Evolutionary conservation across 805 yeast genomes (phyloP), one percentile per base, ranked within the genome.

Genomic region (Candida ficus): DNA sequence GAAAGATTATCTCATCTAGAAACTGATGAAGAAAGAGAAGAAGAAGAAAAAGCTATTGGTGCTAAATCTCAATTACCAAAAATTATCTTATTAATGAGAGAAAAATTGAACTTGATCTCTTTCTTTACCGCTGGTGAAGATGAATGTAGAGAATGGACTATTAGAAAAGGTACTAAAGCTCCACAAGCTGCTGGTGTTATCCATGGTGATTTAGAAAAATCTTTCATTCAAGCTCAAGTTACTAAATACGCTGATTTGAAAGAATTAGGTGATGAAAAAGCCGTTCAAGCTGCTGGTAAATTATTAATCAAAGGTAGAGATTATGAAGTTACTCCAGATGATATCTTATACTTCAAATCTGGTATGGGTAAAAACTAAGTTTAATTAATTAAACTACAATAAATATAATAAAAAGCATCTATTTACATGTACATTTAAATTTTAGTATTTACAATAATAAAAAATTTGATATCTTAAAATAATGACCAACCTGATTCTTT

Each of bases 101-200:
- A 76, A 50, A 81, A 87, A 46, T 73, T 90, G 45, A 83, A 84
- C 51, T 79, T 93, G 63, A 89, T 90, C 51, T 88, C 96, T 39
- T 93, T 83, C 73, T 93, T 88, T 76, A 93, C 99, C 27, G 83
- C 93, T 61, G 99, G 99, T 53, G 84, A 95, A 31, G 87, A 86
- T 47, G 99, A 93, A 70, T 95, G 90, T 37, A 83, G 97, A 64
- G 97, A 95, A 67, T 93, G 99, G 99, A 93, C 99, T 27, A 80
- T 93, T 48, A 80, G 98, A 67, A 71, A 73, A 53, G 95, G 95
- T 54, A 84, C 91, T 35, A 82, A 86, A 54, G 97, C 97, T 39
- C 99, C 99, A n/a, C 89, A 85, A 59, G 98, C 99, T 33, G 99
- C 99, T 18, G 98, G 97, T 62, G 95, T 93, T 33, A 91, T 91